These are phyloP conservation scores for Tarenaya hassleriana DNA, from an alignment of 345 rosid species.

Conservation along the genomic window DNA sequence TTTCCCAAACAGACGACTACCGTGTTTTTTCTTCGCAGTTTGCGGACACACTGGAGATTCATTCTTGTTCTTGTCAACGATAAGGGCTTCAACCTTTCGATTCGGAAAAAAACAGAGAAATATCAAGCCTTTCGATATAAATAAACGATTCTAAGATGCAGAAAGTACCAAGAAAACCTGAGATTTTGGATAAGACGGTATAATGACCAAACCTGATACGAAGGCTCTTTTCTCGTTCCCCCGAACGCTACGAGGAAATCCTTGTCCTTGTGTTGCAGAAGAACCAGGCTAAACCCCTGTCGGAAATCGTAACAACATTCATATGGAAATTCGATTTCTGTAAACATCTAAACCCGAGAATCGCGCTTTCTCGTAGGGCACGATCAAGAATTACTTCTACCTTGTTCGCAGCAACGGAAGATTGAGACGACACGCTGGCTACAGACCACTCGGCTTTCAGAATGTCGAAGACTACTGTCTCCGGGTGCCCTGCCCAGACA, in stretches of 20 bases:
- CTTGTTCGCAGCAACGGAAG: constrained; percentile 72
- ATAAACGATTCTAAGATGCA: neutral
- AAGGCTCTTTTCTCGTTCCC: constrained; percentile 76
- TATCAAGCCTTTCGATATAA: neutral
- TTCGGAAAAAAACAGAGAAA: constrained; percentile 1
- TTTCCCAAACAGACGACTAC: constrained; percentile 46
- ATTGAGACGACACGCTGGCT: constrained; percentile 57
- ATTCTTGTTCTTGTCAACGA: constrained; percentile 65
- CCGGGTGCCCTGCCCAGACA: constrained; percentile 63
- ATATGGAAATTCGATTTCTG: neutral
- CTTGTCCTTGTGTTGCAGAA: constrained; percentile 81
- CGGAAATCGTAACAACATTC: neutral
- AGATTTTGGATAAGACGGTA: constrained; percentile 14
- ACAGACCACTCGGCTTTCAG: constrained; percentile 80
- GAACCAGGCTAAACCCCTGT: constrained; percentile 90
- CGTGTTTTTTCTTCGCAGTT: constrained; percentile 43
- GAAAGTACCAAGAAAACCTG: neutral
- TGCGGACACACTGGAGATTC: constrained; percentile 46
- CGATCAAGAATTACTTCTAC: constrained; percentile 26
- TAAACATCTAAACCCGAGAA: neutral
- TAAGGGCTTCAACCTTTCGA: constrained; percentile 68
- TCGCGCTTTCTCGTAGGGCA: too few species aligned
- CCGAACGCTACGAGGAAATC: constrained; percentile 95
- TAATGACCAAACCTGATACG: constrained; percentile 81
- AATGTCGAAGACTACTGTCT: constrained; percentile 76